Evolutionary conservation across 495 filamentous ascomycete genomes (phyloP).

Genomic region (Penicillium chermesinum): DNA sequence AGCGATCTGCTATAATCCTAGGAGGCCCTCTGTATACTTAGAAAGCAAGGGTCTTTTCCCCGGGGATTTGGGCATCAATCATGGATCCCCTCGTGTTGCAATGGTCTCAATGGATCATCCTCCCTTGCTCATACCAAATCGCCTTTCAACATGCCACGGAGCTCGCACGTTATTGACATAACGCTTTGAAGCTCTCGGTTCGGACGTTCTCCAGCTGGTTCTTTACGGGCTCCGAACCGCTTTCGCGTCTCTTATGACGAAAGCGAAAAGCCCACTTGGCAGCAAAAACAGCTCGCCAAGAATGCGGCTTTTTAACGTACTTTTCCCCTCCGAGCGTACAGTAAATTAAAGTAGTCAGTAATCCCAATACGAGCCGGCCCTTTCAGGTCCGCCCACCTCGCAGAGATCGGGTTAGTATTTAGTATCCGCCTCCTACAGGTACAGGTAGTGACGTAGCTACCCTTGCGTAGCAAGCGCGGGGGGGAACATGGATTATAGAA

Average conservation of each 20-base stretch:
- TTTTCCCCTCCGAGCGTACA: slow-evolving; percentile 4
- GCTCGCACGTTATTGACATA: no score
- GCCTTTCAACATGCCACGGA: no score
- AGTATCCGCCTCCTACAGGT: no score
- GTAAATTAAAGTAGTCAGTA: slow-evolving; percentile 1
- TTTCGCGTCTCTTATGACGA: no score
- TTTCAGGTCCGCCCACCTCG: not conserved
- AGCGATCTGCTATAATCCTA: no score
- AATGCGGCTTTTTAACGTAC: no score
- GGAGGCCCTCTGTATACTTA: not conserved
- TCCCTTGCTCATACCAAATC: slow-evolving; percentile 14
- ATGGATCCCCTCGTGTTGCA: not conserved
- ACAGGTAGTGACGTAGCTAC: slow-evolving; percentile 16
- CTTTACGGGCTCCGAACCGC: no score
- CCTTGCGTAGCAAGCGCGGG: slow-evolving; percentile 9
- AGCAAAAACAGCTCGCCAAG: no score
- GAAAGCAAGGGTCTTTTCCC: not conserved
- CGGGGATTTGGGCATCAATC: not conserved
- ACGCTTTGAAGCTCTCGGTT: no score
- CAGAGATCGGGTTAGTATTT: no score
- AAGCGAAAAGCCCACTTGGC: no score
- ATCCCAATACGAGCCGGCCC: slow-evolving; percentile 3
- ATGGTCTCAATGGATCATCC: slow-evolving; percentile 6
- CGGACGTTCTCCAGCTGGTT: no score
- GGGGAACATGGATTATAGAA: slow-evolving; percentile 15